phyloP scores from a whole-genome alignment of 1,284 basidiomycete genomes.

The Mycena citricolor region DNA sequence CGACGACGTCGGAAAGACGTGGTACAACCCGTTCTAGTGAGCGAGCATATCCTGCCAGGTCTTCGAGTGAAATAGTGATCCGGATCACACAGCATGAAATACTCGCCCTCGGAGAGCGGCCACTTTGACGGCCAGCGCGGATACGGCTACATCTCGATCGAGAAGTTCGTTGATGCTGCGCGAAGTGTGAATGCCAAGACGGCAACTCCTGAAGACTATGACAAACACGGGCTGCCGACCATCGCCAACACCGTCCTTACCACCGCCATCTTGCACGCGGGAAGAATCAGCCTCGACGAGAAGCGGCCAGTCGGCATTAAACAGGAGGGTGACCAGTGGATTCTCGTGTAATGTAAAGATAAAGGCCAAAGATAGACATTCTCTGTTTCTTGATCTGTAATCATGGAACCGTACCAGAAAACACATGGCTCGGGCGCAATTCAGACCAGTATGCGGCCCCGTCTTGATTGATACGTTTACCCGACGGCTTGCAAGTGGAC shows the following conservation, averaged over 20 bases:
- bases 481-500: too few species aligned
- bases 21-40: constrained; percentile 91
- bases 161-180: constrained; percentile 86
- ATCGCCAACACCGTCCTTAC: constrained; percentile 87
- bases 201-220: constrained; percentile 69
- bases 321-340: constrained; percentile 64
- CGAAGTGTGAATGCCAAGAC: constrained; percentile 74
- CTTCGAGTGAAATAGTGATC: neutral
- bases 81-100: constrained; percentile 78
- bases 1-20: constrained; percentile 80
- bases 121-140: constrained; percentile 92
- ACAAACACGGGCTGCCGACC: constrained; percentile 80
- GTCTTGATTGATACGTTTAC: too few species aligned
- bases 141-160: constrained; percentile 88
- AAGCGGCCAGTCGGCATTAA: constrained; percentile 79
- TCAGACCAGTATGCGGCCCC: too few species aligned
- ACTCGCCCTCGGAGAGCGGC: constrained; percentile 86
- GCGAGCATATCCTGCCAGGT: constrained; percentile 32
- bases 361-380: constrained; percentile 16
- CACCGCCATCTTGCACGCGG: constrained; percentile 90
- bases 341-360: constrained; percentile 56
- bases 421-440: too few species aligned
- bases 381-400: too few species aligned
- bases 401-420: too few species aligned
- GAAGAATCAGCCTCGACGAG: constrained; percentile 86